Conservation (phyloP, 495 filamentous ascomycete species). For the Chaetomium tenue region DNA sequence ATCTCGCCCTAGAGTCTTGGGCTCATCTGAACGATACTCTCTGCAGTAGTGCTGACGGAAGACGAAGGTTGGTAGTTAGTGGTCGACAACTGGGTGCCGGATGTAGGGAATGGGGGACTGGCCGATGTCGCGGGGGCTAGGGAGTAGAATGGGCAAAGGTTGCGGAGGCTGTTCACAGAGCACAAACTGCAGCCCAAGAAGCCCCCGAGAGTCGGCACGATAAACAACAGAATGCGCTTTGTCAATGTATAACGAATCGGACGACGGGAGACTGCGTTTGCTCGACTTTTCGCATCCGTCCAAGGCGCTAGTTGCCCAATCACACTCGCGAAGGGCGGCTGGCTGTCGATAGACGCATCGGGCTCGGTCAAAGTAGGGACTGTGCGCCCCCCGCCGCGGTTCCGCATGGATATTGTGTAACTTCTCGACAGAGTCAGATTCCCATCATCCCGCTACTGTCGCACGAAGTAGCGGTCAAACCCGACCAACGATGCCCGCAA, state of each 20-base stretch:
- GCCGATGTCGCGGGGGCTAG: background rate
- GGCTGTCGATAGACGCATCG: background rate
- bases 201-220: background rate
- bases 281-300: background rate
- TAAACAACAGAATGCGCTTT: background rate
- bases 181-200: background rate
- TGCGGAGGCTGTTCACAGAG: background rate
- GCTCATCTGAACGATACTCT: background rate
- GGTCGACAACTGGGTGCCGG: too few species aligned
- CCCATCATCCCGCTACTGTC: background rate
- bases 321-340: background rate
- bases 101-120: too few species aligned
- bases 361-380: background rate
- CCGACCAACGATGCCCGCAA: background rate
- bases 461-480: slow-evolving; percentile 9
- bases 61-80: background rate
- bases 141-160: background rate
- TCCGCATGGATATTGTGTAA: background rate
- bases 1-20: background rate
- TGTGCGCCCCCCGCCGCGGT: background rate
- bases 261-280: background rate
- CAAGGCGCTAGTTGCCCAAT: background rate
- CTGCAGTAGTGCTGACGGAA: background rate
- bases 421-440: background rate
- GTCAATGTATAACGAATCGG: background rate